Percentiles rank a stretch among this genome's conserved stretches.
phyloP scores from a whole-genome alignment of 345 rosid genomes.

The Schrenkiella parvula region DNA sequence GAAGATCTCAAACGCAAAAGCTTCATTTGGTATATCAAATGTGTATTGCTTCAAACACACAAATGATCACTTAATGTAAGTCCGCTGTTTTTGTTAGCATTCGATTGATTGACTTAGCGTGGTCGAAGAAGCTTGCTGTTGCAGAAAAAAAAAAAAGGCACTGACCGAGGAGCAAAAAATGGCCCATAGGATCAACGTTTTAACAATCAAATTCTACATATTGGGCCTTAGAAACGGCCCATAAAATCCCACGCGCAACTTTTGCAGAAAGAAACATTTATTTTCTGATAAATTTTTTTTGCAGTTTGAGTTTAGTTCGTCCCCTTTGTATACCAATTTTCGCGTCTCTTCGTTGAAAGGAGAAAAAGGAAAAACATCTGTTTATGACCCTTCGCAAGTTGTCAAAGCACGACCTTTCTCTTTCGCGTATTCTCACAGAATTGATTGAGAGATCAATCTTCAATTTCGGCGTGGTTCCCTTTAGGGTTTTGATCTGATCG shows the following conservation, averaged over 20 bases:
- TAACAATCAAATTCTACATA: background rate
- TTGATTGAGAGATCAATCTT: background rate
- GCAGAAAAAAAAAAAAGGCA: too few relatives aligned
- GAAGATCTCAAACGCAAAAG: too few relatives aligned
- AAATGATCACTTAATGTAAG: too few relatives aligned
- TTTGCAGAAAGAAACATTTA: background rate
- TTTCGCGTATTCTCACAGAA: background rate
- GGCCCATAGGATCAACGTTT: too few relatives aligned
- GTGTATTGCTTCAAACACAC: too few relatives aligned
- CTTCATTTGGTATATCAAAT: too few relatives aligned
- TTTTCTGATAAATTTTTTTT: background rate
- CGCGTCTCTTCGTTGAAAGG: background rate
- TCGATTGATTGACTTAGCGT: too few relatives aligned
- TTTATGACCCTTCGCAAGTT: constrained; percentile 7
- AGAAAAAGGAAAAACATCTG: background rate
- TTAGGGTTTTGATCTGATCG: constrained; percentile 27
- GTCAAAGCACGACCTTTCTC: constrained; percentile 21
- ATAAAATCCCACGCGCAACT: background rate
- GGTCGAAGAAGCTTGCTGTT: too few relatives aligned
- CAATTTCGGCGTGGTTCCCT: background rate
- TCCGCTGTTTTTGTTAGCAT: too few relatives aligned
- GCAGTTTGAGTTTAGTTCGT: background rate
- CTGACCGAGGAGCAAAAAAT: too few relatives aligned
- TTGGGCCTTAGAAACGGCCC: background rate
- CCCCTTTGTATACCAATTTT: background rate